A percentile compares a stretch with the other conserved stretches of the same genome.
Evolutionary conservation across 306 rosid species (phyloP).

Genomic region (Rubus parviflorus): DNA sequence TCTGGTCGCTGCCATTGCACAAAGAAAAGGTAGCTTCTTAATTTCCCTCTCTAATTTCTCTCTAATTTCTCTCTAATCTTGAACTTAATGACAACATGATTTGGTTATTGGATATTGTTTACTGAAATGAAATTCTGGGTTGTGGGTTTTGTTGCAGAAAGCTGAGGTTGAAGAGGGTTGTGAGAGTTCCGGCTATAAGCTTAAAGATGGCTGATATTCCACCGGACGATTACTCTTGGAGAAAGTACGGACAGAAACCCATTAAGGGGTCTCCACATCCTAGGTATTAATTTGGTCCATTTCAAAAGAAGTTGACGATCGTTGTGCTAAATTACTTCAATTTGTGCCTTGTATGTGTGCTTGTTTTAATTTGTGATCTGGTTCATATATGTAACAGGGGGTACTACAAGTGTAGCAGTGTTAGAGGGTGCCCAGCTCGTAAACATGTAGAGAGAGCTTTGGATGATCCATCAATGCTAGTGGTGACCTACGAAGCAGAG

Average conservation of each 20-base stretch:
- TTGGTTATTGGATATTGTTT: neutral
- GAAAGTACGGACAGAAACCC: conserved; percentile 89
- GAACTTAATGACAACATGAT: neutral
- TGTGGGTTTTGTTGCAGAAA: conserved; percentile 39
- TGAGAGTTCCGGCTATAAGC: conserved; percentile 81
- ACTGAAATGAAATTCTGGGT: conserved; percentile 1
- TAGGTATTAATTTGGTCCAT: conserved; percentile 39
- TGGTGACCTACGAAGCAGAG: conserved; percentile 92
- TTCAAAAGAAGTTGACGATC: neutral
- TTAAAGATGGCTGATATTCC: conserved; percentile 87
- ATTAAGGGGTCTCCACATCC: conserved; percentile 92
- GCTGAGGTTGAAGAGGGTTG: conserved; percentile 65
- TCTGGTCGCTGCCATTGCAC: conserved; percentile 78
- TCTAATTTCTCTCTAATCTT: neutral
- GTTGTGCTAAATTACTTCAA: neutral
- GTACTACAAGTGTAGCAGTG: conserved; percentile 96
- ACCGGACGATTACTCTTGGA: conserved; percentile 92
- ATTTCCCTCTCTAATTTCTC: neutral
- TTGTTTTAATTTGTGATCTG: neutral
- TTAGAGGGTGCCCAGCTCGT: conserved; percentile 94
- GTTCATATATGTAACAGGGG: conserved; percentile 48
- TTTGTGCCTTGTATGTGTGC: neutral
- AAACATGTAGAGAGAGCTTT: conserved; percentile 93
- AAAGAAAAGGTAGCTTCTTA: conserved; percentile 57
- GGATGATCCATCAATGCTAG: conserved; percentile 84